Conservation (phyloP, 2,329 filamentous ascomycete species). For the Gaeumannomyces sp. region DNA sequence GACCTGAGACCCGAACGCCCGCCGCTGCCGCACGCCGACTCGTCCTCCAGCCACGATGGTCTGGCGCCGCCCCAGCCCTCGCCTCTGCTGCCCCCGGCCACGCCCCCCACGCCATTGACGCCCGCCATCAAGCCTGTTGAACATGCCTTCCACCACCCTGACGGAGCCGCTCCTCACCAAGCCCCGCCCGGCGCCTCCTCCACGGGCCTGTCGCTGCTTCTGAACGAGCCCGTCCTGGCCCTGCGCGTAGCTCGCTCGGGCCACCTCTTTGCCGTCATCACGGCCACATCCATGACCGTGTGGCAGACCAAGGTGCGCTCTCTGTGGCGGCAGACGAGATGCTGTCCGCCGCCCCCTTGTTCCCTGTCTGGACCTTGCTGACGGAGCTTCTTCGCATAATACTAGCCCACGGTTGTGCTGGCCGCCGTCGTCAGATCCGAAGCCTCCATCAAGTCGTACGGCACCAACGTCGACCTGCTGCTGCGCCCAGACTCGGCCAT, state of each 20-base stretch:
- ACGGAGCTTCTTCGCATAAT: not conserved
- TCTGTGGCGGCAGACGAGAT: conserved; percentile 7
- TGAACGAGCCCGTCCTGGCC: conserved; percentile 63
- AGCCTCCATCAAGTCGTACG: conserved; percentile 75
- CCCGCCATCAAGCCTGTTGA: conserved; percentile 55
- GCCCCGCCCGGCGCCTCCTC: conserved; percentile 21
- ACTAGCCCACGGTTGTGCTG: conserved; percentile 78
- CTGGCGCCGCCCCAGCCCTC: conserved; percentile 28
- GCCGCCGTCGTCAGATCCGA: conserved; percentile 78
- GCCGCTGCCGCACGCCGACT: conserved; percentile 19
- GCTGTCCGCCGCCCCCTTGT: not conserved
- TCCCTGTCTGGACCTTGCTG: conserved; percentile 2
- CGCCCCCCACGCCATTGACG: conserved; percentile 49
- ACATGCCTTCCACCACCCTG: conserved; percentile 37
- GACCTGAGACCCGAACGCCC: conserved; percentile 20
- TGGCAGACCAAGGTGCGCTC: conserved; percentile 85
- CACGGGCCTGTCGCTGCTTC: conserved; percentile 31
- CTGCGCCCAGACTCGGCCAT: conserved; percentile 89
- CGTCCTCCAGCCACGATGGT: conserved; percentile 26
- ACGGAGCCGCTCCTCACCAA: conserved; percentile 15
- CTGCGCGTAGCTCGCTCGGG: conserved; percentile 73
- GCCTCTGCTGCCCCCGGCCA: conserved; percentile 27
- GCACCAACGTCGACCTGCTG: conserved; percentile 75
- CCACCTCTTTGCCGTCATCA: conserved; percentile 81
- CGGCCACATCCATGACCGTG: conserved; percentile 75